Conservation (phyloP, 306 rosid species). For the Aeschynomene evenia region DNA sequence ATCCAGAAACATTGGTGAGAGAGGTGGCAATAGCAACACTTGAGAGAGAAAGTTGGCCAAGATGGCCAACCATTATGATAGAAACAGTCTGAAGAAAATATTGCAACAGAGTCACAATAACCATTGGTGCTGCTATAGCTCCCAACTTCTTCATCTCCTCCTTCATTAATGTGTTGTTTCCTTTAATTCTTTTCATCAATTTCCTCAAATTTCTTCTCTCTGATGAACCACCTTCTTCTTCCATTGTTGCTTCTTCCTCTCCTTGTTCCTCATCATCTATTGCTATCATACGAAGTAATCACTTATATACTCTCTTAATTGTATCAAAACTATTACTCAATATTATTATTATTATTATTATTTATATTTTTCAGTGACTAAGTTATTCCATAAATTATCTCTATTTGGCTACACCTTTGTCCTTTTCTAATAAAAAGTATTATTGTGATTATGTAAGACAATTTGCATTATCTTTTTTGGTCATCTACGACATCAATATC, state of each 20-base stretch:
- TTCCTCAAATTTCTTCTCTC: background rate
- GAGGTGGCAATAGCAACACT: conserved; percentile 51
- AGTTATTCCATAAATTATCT: background rate
- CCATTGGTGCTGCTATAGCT: conserved; percentile 44
- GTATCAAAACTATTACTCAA: no score
- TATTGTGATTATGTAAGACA: conserved; percentile 1
- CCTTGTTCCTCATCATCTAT: background rate
- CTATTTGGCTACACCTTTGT: conserved; percentile 9
- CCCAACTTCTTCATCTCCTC: conserved; percentile 35
- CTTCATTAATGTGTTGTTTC: background rate
- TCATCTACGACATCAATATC: background rate
- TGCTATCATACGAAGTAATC: no score
- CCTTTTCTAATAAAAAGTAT: no score
- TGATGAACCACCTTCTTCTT: conserved; percentile 34
- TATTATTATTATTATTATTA: no score
- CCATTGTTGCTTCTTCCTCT: conserved; percentile 1
- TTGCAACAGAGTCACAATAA: conserved; percentile 32
- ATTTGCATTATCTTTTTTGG: background rate
- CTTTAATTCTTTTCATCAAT: conserved; percentile 5
- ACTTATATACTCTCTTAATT: no score
- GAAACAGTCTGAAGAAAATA: conserved; percentile 44
- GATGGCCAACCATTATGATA: conserved; percentile 45
- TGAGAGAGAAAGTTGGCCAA: conserved; percentile 39
- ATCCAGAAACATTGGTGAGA: conserved; percentile 46
- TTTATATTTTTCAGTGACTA: background rate